Conservation (phyloP, 345 rosid genomes). For the Syzygium jambos region DNA sequence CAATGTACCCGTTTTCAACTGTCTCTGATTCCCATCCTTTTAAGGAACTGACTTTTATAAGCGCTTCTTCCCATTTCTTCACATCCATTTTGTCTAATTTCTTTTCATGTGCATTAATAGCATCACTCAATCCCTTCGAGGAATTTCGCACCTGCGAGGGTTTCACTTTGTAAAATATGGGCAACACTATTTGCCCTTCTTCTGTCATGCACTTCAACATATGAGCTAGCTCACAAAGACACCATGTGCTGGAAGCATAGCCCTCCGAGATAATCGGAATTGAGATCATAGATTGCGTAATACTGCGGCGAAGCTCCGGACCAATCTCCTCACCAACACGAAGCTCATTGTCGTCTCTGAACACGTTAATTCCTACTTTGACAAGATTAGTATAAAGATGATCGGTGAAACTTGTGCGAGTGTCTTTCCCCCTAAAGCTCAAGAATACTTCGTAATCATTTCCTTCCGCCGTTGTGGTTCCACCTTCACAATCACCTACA, state of each 20-base stretch:
- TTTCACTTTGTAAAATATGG: background rate
- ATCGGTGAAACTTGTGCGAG: fast-evolving
- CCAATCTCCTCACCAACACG: background rate
- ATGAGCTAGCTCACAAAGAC: fast-evolving
- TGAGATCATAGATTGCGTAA: background rate
- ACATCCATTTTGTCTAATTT: fast-evolving
- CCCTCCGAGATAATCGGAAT: background rate
- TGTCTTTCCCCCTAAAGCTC: background rate
- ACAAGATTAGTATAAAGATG: background rate
- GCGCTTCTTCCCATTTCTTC: background rate
- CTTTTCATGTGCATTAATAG: background rate
- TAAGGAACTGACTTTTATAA: fast-evolving
- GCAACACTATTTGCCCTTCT: fast-evolving
- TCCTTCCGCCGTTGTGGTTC: fast-evolving
- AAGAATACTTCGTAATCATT: background rate
- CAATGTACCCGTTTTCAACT: background rate
- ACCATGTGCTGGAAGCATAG: background rate
- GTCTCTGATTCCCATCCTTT: background rate
- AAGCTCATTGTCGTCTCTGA: background rate
- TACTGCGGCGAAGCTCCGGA: fast-evolving
- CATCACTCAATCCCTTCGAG: fast-evolving
- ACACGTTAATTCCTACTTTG: fast-evolving
- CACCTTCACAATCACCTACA: background rate
- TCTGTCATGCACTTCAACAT: background rate
- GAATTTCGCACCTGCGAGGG: fast-evolving